These are phyloP conservation scores for Backusella psychrophila DNA, from an alignment of 192 early-diverging fungal species.

Conservation along the genomic window DNA sequence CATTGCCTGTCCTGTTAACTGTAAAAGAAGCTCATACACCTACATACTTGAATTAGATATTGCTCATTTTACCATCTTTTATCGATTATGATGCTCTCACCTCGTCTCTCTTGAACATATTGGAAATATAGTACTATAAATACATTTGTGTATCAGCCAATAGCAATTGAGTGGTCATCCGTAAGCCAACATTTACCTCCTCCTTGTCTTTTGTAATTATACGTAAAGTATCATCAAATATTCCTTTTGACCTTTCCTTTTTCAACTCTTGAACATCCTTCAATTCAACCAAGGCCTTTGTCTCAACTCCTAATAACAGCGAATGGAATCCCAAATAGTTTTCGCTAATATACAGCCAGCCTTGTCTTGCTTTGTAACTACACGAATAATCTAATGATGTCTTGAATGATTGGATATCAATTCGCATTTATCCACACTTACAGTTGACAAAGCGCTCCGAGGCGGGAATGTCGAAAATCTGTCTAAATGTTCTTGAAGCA, in stretches of 20 bases:
- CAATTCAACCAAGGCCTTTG: constrained; percentile 86
- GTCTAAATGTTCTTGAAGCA: constrained; percentile 84
- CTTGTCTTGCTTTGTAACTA: constrained; percentile 84
- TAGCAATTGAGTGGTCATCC: too few relatives aligned
- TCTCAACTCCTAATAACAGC: constrained; percentile 90
- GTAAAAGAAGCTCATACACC: constrained; percentile 92
- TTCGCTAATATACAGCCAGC: constrained; percentile 96
- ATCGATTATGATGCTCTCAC: background rate
- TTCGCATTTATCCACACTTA: constrained; percentile 30
- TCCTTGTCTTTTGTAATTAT: constrained; percentile 78
- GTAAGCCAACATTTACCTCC: constrained; percentile 53
- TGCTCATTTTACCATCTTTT: background rate
- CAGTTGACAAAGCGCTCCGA: constrained; percentile 91
- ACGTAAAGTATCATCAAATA: constrained; percentile 85
- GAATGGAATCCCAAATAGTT: constrained; percentile 96
- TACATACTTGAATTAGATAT: background rate
- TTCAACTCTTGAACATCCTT: constrained; percentile 88
- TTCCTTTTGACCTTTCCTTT: constrained; percentile 89
- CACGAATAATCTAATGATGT: constrained; percentile 77
- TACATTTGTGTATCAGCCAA: too few relatives aligned
- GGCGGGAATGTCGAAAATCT: constrained; percentile 79
- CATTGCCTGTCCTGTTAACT: constrained; percentile 87
- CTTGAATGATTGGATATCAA: background rate
- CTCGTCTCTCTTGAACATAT: constrained; percentile 73
- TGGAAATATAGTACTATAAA: constrained; percentile 80